phyloP scores from a whole-genome alignment of 495 filamentous ascomycete species.

The Podospora sp. region DNA sequence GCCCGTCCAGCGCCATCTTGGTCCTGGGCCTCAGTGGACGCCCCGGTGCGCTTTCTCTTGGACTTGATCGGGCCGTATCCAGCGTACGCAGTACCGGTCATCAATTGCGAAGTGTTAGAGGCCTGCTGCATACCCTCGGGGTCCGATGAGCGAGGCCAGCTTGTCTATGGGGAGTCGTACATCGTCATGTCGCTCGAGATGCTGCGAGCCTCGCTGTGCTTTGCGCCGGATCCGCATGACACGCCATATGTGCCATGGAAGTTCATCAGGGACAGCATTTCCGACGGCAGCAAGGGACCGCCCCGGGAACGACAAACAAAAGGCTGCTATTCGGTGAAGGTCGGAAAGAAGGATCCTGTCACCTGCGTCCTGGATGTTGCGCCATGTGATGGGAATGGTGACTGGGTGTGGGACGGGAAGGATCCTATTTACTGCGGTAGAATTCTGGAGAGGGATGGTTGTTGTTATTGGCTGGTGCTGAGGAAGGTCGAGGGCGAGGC shows the following conservation, averaged over 20 bases:
- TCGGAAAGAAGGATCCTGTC: constrained; percentile 4
- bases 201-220: constrained; percentile 8
- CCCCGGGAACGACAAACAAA: background rate
- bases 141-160: constrained; percentile 5
- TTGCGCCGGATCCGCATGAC: constrained; percentile 10
- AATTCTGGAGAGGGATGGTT: constrained; percentile 16
- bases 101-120: background rate
- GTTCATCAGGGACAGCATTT: constrained; percentile 2
- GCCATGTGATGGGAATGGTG: constrained; percentile 16
- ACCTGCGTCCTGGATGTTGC: constrained; percentile 7
- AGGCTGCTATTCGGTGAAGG: constrained; percentile 10
- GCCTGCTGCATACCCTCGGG: background rate
- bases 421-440: constrained; percentile 12
- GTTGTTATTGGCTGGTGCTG: constrained; percentile 18
- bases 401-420: constrained; percentile 21
- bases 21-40: constrained; percentile 24
- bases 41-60: constrained; percentile 13
- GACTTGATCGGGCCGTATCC: background rate
- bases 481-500: constrained; percentile 7
- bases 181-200: constrained; percentile 15
- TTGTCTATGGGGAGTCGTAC: constrained; percentile 13
- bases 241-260: constrained; percentile 18
- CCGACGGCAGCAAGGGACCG: constrained; percentile 4
- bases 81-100: background rate
- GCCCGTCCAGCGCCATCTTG: constrained; percentile 15